Evolutionary conservation across 1,284 basidiomycete genomes (phyloP), one percentile per base, ranked within the genome.

Genomic region (Schizophyllum amplum): DNA sequence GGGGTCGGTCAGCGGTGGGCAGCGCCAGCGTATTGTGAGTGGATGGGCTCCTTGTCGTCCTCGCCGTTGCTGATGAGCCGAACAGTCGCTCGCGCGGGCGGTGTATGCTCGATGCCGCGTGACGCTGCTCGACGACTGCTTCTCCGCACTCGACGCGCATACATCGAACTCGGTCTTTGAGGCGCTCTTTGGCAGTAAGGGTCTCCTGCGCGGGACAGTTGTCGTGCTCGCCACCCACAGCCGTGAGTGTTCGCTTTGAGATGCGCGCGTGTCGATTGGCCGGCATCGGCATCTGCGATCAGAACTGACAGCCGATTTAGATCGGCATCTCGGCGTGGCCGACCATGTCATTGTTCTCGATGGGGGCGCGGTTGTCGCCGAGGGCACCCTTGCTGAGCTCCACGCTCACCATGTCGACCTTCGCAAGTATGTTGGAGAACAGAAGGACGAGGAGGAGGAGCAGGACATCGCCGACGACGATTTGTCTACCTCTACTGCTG

Each of bases 21-120:
- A 67, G 42, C 55, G 60, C 52, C 66, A 67, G 47, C 61, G 65
- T 1, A 61, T 66, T 24, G 65, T 65, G 33, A 51, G 63, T 57
- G 4, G 2, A 21, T 13, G 2, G 5, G 48, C 22, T 6, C 22
- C 5, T 22, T 24, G 9, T 13, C n/a, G 51, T 51, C 23, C 17
- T 23, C 13, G 22, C 42, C 24, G 20, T 33, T 9, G 22, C 22
- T n/a, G n/a, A 23, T 27, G 2, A 20, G 24, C 21, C 7, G 24
- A n/a, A 13, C 50, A 62, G 61, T 58, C 61, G 4, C 55, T 62
- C 15, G 61, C 61, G 5, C 55, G 61, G 11, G 61, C 60, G 6
- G 24, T 62, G 5, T 62, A 62, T 48, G 47, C 61, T 4, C 33
- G 47, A 11, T 51, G 55, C n/a, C 33, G 50, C 1, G 50, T 53